Percentiles rank a stretch among this genome's conserved stretches.
Evolutionary conservation across 1,284 basidiomycete species (phyloP).

Genomic region (Bjerkandera adusta): DNA sequence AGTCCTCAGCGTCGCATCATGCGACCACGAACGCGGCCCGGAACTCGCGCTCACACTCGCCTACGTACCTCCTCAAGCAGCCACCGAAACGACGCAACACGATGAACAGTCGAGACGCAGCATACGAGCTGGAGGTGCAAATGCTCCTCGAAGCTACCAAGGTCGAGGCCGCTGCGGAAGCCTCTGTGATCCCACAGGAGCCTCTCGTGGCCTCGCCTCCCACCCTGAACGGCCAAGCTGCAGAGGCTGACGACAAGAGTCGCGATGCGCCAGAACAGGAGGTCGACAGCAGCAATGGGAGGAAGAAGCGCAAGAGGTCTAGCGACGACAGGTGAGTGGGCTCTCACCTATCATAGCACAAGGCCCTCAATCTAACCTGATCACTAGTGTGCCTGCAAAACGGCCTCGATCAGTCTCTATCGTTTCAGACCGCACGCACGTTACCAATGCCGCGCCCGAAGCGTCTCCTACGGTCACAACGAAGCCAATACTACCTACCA

Average conservation of each 20-base stretch:
- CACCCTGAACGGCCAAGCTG: constrained; percentile 13
- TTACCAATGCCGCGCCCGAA: constrained; percentile 39
- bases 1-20: constrained; percentile 57
- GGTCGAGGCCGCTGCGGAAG: constrained; percentile 61
- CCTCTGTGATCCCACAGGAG: constrained; percentile 27
- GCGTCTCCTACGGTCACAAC: constrained; percentile 38
- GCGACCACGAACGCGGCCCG: constrained; percentile 40
- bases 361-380: constrained; percentile 15
- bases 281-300: constrained; percentile 38
- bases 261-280: constrained; percentile 44
- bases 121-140: constrained; percentile 85
- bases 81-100: constrained; percentile 88
- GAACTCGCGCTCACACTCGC: constrained; percentile 75
- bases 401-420: constrained; percentile 71
- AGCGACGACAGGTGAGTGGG: constrained; percentile 66
- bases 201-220: constrained; percentile 18
- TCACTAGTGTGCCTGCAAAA: constrained; percentile 53
- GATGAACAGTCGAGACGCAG: constrained; percentile 96
- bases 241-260: constrained; percentile 2
- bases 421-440: constrained; percentile 52
- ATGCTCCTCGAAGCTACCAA: constrained; percentile 72
- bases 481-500: constrained; percentile 24
- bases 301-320: constrained; percentile 72
- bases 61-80: constrained; percentile 53
- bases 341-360: constrained; percentile 14